Evolutionary conservation across 306 rosid species (phyloP).

Genomic region (Prunus mume): DNA sequence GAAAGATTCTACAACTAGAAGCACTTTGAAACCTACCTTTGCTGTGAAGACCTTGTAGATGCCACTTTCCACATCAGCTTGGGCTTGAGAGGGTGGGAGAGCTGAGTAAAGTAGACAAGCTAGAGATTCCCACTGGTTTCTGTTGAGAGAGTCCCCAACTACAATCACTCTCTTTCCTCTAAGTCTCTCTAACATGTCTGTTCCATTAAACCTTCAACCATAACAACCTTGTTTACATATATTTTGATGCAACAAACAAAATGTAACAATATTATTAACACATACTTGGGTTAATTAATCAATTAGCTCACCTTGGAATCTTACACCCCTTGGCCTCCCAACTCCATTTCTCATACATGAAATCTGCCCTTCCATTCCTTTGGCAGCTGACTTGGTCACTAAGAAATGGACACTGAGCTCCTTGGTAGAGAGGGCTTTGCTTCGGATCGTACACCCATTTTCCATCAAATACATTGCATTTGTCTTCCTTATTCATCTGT

Average conservation of each 20-base stretch:
- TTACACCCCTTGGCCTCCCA: conserved; percentile 44
- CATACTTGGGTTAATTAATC: neutral
- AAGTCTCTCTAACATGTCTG: conserved; percentile 39
- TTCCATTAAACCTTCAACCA: conserved; percentile 33
- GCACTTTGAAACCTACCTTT: conserved; percentile 15
- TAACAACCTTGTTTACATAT: neutral
- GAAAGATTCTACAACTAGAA: neutral
- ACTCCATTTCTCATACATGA: conserved; percentile 41
- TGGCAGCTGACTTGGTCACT: conserved; percentile 49
- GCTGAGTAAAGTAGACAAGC: conserved; percentile 47
- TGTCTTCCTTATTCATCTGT: neutral
- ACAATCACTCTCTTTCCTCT: conserved; percentile 42
- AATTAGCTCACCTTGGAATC: conserved; percentile 32
- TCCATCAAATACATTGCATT: conserved; percentile 41
- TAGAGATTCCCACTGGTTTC: conserved; percentile 53
- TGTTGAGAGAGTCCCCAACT: conserved; percentile 52
- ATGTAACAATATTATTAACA: neutral
- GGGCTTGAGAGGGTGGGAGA: conserved; percentile 27
- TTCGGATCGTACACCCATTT: conserved; percentile 40
- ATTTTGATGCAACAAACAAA: neutral
- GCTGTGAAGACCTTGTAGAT: conserved; percentile 34
- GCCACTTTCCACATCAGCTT: conserved; percentile 20
- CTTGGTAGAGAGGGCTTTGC: conserved; percentile 31
- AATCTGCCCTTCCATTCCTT: conserved; percentile 44
- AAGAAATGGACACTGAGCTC: conserved; percentile 38